phyloP scores from a whole-genome alignment of 1,284 basidiomycete species.

The Ganoderma multipileum region DNA sequence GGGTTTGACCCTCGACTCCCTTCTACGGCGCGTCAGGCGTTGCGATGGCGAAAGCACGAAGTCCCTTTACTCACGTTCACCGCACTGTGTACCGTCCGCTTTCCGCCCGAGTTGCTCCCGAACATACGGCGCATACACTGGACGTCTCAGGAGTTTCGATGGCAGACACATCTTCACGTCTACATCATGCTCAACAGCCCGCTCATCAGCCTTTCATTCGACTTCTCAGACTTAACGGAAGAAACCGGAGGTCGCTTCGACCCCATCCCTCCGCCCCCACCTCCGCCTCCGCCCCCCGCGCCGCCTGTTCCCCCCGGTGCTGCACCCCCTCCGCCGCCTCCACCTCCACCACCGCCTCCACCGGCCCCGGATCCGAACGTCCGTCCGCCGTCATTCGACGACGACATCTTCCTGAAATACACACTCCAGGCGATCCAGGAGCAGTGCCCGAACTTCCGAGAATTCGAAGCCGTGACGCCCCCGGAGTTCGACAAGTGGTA shows the following conservation, averaged over 20 bases:
- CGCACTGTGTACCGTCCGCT: constrained; percentile 14
- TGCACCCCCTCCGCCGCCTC: neutral
- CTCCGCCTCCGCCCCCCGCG: neutral
- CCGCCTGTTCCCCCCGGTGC: neutral
- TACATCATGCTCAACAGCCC: constrained; percentile 23
- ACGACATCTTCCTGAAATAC: constrained; percentile 16
- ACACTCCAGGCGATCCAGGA: constrained; percentile 19
- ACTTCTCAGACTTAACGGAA: constrained; percentile 10
- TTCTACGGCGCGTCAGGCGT: neutral
- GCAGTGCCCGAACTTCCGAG: constrained; percentile 16
- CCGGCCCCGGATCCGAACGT: neutral
- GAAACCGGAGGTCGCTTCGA: neutral
- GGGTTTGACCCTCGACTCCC: constrained; percentile 22
- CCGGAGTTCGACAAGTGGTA: constrained; percentile 8
- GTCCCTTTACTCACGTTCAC: constrained; percentile 11
- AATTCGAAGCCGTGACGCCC: constrained; percentile 12
- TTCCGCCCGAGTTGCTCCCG: constrained; percentile 20
- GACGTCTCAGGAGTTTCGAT: constrained; percentile 17
- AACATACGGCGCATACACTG: constrained; percentile 17
- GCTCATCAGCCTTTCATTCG: constrained; percentile 16
- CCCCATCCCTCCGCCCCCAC: constrained; percentile 1
- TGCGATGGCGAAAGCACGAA: constrained; percentile 9
- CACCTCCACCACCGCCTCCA: neutral
- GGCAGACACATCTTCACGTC: constrained; percentile 11
- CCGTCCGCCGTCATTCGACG: constrained; percentile 5